These are phyloP conservation scores for Ophiostoma ips DNA, from an alignment of 2,329 filamentous ascomycete genomes.

Conservation along the genomic window DNA sequence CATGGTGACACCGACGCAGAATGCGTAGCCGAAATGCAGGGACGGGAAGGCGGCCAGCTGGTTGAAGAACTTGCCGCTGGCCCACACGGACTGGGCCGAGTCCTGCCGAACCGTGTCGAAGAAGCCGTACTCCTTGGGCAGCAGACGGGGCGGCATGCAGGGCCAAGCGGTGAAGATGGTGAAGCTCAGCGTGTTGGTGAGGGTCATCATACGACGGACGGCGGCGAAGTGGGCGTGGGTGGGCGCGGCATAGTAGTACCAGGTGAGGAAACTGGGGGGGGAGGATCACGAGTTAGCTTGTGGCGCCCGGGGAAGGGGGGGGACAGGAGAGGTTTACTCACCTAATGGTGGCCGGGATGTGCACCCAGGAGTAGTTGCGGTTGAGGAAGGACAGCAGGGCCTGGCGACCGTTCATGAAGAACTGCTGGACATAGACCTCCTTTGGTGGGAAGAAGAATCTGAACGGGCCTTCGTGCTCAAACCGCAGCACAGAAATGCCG, in stretches of 20 bases:
- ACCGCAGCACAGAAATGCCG: not conserved
- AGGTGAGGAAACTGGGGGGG: not conserved
- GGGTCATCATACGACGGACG: not conserved
- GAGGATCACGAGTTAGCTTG: not conserved
- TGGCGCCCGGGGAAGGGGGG: not conserved
- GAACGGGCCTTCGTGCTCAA: not conserved
- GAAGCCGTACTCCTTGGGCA: not conserved
- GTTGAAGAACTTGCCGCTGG: not conserved
- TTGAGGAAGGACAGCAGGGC: not conserved
- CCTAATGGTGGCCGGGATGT: not conserved
- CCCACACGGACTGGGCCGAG: not conserved
- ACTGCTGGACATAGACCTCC: not conserved
- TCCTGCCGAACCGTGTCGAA: not conserved
- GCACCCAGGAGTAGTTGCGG: not conserved
- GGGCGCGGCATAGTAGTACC: constrained; percentile 1
- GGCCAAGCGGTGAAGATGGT: not conserved
- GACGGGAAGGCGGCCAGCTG: not conserved
- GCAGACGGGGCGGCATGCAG: not conserved
- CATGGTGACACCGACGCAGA: constrained; percentile 1
- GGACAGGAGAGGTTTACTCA: not conserved
- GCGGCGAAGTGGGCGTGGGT: not conserved
- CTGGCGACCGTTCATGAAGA: not conserved
- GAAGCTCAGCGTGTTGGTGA: not conserved
- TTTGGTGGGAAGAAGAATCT: not conserved
- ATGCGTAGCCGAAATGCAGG: not conserved